A percentile compares a stretch with the other conserved stretches of the same genome.
These are phyloP conservation scores for Zygosaccharomyces siamensis DNA, from an alignment of 805 yeast genomes.

Conservation along the genomic window DNA sequence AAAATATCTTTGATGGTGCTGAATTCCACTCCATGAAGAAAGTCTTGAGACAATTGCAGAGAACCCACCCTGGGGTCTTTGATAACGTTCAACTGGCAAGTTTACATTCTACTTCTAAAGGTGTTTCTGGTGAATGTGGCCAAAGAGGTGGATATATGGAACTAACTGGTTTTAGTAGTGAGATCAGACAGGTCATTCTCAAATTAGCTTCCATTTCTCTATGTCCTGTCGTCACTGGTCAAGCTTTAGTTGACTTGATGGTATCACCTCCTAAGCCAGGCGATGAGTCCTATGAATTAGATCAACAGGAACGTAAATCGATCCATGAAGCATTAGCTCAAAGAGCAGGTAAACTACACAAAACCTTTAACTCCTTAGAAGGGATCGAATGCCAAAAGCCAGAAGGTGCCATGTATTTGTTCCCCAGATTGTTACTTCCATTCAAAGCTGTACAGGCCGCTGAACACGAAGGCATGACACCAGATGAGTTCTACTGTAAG, in stretches of 20 bases:
- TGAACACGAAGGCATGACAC: constrained; percentile 46
- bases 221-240: constrained; percentile 95
- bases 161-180: constrained; percentile 69
- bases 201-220: constrained; percentile 87
- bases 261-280: constrained; percentile 82
- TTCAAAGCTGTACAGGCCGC: constrained; percentile 62
- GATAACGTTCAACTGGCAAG: constrained; percentile 83
- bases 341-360: constrained; percentile 61
- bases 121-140: constrained; percentile 98
- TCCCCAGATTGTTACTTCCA: constrained; percentile 71
- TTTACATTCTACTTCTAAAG: constrained; percentile 95
- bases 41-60: constrained; percentile 62
- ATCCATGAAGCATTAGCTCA: constrained; percentile 58
- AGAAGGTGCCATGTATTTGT: constrained; percentile 96
- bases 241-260: constrained; percentile 89
- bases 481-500: constrained; percentile 88
- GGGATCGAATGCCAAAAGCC: constrained; percentile 86
- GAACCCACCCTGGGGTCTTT: constrained; percentile 50
- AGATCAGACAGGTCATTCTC: constrained; percentile 63
- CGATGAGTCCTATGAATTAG: constrained; percentile 66
- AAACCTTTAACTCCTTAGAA: constrained; percentile 71
- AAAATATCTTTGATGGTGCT: constrained; percentile 70
- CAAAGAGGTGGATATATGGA: constrained; percentile 99
- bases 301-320: constrained; percentile 52
- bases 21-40: constrained; percentile 81